Conservation (phyloP, 495 filamentous ascomycete species). For the Aspergillus sclerotiicarbonarius region DNA sequence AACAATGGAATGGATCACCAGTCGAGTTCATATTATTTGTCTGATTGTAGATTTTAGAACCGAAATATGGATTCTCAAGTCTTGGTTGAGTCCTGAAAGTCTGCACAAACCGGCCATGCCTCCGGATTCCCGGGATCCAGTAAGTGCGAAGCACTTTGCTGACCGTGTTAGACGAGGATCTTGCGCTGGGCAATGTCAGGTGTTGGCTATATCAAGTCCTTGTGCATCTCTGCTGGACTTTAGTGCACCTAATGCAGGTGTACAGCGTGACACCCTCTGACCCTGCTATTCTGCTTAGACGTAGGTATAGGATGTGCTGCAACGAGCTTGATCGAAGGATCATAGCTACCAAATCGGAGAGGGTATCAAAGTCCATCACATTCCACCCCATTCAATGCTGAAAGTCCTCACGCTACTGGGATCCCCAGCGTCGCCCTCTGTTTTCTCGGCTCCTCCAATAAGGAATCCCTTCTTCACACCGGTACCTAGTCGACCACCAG, state of each 20-base stretch:
- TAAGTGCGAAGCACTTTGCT: too few species aligned
- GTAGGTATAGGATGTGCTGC: not conserved
- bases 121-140: too few species aligned
- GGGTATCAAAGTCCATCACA: constrained; percentile 52
- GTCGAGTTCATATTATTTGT: too few species aligned
- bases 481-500: constrained; percentile 82
- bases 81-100: too few species aligned
- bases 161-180: too few species aligned
- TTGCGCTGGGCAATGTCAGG: not conserved
- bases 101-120: too few species aligned
- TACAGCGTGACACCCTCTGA: not conserved
- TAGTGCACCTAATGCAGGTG: not conserved
- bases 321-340: not conserved
- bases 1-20: too few species aligned
- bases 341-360: not conserved
- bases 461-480: constrained; percentile 95
- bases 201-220: not conserved
- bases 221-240: constrained; percentile 1
- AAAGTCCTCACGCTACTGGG: constrained; percentile 58
- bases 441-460: constrained; percentile 63
- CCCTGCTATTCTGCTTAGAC: not conserved
- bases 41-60: too few species aligned
- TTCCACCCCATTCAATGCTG: constrained; percentile 81
- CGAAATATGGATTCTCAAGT: too few species aligned
- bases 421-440: constrained; percentile 25